A percentile compares a stretch with the other conserved stretches of the same genome.
Conservation (phyloP, 2,329 filamentous ascomycete genomes). For the Pyrenophora seminiperda region DNA sequence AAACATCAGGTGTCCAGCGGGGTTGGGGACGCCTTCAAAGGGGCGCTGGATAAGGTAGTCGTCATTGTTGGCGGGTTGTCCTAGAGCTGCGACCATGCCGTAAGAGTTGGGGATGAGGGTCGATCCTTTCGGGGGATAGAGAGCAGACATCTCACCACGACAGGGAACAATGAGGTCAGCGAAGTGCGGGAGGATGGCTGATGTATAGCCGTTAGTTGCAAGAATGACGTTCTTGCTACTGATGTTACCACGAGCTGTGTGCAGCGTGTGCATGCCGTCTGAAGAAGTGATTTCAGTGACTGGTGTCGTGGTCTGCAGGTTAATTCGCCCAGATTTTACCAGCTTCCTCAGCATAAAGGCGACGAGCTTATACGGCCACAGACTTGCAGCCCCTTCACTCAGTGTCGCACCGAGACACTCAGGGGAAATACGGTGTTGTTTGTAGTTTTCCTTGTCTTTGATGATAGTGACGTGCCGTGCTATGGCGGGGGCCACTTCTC, state of each 20-base stretch:
- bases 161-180: conserved; percentile 76
- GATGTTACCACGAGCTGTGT: conserved; percentile 72
- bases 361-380: conserved; percentile 88
- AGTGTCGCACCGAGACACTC: conserved; percentile 67
- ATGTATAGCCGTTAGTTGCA: conserved; percentile 84
- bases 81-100: conserved; percentile 63
- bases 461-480: conserved; percentile 51
- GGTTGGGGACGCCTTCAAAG: conserved; percentile 48
- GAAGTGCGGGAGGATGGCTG: conserved; percentile 71
- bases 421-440: conserved; percentile 54
- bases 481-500: conserved; percentile 62
- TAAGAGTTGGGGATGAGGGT: conserved; percentile 63
- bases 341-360: conserved; percentile 70
- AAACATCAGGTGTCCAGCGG: conserved; percentile 66
- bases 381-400: conserved; percentile 67
- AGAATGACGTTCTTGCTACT: conserved; percentile 69
- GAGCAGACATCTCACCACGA: conserved; percentile 72
- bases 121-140: conserved; percentile 60
- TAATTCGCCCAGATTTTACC: conserved; percentile 59
- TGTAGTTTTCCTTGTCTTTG: conserved; percentile 53
- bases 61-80: conserved; percentile 58
- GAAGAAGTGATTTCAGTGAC: conserved; percentile 51
- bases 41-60: conserved; percentile 78
- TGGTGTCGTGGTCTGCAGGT: conserved; percentile 76
- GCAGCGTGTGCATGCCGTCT: conserved; percentile 60